phyloP scores from a whole-genome alignment of 306 rosid species.

The Dryas alaskensis region DNA sequence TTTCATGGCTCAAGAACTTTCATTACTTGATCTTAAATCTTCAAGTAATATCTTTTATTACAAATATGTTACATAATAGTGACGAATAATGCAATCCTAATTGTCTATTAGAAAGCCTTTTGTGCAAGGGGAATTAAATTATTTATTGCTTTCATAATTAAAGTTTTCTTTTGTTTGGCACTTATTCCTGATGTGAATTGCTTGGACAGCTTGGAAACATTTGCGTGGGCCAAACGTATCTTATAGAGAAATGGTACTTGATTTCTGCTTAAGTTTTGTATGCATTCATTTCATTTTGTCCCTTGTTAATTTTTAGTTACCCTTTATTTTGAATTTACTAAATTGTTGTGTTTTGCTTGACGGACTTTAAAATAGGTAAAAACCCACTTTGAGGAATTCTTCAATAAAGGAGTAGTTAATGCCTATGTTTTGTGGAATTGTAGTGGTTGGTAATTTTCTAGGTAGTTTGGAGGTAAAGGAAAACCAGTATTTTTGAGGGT shows the following conservation, averaged over 20 bases:
- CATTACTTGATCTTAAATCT: background rate
- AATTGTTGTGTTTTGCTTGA: background rate
- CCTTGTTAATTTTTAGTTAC: background rate
- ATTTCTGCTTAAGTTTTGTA: background rate
- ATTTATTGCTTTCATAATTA: background rate
- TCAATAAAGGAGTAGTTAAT: background rate
- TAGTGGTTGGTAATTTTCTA: background rate
- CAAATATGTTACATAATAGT: background rate
- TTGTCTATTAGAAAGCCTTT: background rate
- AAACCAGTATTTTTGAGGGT: too few species aligned
- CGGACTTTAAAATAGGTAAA: background rate
- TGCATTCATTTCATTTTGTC: background rate
- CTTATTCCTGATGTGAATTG: constrained; percentile 4
- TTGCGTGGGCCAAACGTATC: constrained; percentile 9
- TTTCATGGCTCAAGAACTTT: background rate
- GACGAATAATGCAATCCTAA: background rate
- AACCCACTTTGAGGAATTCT: background rate
- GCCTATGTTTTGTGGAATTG: background rate
- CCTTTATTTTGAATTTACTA: constrained; percentile 21
- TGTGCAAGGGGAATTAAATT: background rate
- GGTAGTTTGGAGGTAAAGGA: too few species aligned
- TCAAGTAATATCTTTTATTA: background rate
- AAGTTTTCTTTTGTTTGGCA: background rate
- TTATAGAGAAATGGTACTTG: constrained; percentile 32
- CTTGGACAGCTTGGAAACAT: constrained; percentile 27